Evolutionary conservation across 495 filamentous ascomycete genomes (phyloP), one percentile per base, ranked within the genome.

Genomic region (Penicillium daleae): DNA sequence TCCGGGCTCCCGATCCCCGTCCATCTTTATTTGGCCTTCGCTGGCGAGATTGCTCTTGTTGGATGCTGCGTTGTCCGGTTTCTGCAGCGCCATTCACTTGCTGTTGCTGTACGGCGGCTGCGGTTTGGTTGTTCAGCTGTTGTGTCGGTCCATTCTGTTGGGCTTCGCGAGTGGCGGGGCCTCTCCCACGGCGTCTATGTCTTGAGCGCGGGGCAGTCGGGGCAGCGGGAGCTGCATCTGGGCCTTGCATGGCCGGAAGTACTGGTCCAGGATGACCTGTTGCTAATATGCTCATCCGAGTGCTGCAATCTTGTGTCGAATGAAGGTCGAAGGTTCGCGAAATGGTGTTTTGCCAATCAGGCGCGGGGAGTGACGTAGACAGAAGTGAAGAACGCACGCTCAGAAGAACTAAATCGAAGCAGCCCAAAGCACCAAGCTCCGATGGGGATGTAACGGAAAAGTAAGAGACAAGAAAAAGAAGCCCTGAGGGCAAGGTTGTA

Each of bases 21-120:
- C 79, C 74, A 62, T 77, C 67, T 64, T 74, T 69, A 31, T 71
- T 73, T 15, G 73, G 71, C 69, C 71, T 66, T 31, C 68, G 74
- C 10, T 71, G 63, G 48, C 76, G 71, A 19, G 69, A 19, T 37
- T 62, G 50, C 26, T 63, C 64, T 21, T 62, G 42, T 10, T 46
- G 42, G 2, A 9, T 22, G 42, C 19, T 53, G 6, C 62, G 39
- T 27, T 59, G 57, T 2, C 65, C 61, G 33, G 64, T 22, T 7
- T 60, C 22, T 2, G 61, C 10, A 7, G 37, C 19, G 1, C 58
- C 42, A 27, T 54, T 22, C n/a, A 33, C 46, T 44, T 65, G 63
- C 15, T 63, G 56, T 42, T 51, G 56, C 22, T 54, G 48, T n/a
- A 42, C 17, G 62, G 24, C 59, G 48, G 62, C 50, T 33, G 65